phyloP scores from a whole-genome alignment of 768 basidiomycete species.

The Hortiboletus campestris region DNA sequence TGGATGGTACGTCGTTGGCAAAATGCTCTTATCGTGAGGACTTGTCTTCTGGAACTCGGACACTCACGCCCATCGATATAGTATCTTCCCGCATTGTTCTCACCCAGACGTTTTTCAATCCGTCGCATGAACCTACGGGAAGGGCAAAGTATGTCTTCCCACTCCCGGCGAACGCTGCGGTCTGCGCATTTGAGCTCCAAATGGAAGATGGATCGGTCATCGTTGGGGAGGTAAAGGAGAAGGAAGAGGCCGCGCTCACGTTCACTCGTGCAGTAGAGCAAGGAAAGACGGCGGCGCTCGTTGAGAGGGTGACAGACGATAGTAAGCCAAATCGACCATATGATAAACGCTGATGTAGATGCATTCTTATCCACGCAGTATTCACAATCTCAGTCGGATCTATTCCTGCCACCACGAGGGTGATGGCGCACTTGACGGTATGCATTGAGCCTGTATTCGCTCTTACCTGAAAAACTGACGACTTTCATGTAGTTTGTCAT shows the following conservation, averaged over 20 bases:
- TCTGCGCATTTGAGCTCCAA: conserved; percentile 53
- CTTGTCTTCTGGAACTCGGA: background rate
- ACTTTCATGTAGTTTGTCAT: conserved; percentile 43
- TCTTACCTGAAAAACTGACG: background rate
- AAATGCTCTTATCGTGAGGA: background rate
- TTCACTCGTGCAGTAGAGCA: conserved; percentile 40
- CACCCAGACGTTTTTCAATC: conserved; percentile 41
- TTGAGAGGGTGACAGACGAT: conserved; percentile 51
- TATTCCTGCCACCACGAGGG: conserved; percentile 41
- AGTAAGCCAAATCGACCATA: conserved; percentile 33
- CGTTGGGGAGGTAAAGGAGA: conserved; percentile 49
- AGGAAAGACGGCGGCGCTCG: conserved; percentile 43
- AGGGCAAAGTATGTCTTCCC: conserved; percentile 59
- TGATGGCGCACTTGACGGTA: conserved; percentile 45
- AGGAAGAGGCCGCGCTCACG: conserved; percentile 38
- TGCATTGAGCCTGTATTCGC: conserved; percentile 7
- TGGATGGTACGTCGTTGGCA: conserved; percentile 38
- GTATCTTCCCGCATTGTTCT: conserved; percentile 46
- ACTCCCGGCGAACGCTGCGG: conserved; percentile 51
- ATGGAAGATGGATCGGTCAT: conserved; percentile 43
- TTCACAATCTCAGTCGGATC: conserved; percentile 60
- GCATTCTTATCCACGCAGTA: conserved; percentile 31
- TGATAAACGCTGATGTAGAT: background rate
- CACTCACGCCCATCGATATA: conserved; percentile 10
- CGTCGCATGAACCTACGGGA: conserved; percentile 35